Base-by-base conservation (phyloP, 371 early-diverging fungal genomes). In the Syncephalis fuscata region DNA sequence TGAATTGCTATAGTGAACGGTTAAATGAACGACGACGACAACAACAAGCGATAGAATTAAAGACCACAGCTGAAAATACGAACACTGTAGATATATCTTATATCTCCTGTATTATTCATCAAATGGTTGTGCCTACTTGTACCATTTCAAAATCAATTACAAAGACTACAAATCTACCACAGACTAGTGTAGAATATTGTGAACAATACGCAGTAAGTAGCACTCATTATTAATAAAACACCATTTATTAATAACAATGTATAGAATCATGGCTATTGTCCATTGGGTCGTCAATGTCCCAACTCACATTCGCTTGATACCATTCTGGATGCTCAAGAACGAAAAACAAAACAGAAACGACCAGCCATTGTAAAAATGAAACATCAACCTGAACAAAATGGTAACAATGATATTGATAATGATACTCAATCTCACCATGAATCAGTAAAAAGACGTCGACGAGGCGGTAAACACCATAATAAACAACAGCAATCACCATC, bases 241-340 rank as follows among this genome's bases (percentile, higher is more conserved):
- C n/a, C n/a, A 39, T 9, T 22, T 37, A 25, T 10, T 40, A 46
- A 51, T 27, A 32, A 51, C 15, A 24, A 19, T 39, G 2, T n/a
- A 17, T 4, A 78, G 80, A 52, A 59, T 8, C 82, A 81, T 49
- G 92, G 90, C 3, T 67, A 70, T 51, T 91, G 92, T 61, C 49
- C 60, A 17, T 54, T 58, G 37, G 74, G 74, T 8, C 65, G 65
- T 36, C 50, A 54, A 22, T 92, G 92, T 52, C 56, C 54, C 14
- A 62, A 59, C 27, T 73, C 82, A 3, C 92, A 92, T 59, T 82
- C 88, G 62, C 59, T 92, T 36, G 76, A 84, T 49, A 50, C 74
- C 40, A 86, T 88, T 47, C 62, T 92, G 19, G 87, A 92, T 55
- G 55, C 55, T 38, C 54, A 50, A 32, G 51, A 53, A 40, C 20